Base-by-base conservation (phyloP, 148 eudicot species). In the Suaeda aralocaspica region DNA sequence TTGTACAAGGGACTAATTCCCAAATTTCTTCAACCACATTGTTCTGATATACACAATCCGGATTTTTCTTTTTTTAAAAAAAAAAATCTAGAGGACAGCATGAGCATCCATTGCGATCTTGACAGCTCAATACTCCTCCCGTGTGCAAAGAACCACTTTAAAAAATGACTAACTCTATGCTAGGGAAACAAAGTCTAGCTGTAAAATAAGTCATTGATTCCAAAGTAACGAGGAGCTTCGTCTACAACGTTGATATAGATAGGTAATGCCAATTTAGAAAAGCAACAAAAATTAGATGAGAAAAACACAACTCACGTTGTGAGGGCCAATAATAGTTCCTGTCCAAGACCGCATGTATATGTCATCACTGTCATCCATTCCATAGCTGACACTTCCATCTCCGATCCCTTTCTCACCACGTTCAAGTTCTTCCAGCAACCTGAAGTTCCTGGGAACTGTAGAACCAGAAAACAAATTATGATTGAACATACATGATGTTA, bases 291-390 rank as follows among this genome's bases (percentile, higher is more conserved):
- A 13, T 62, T 8, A 60, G 30, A 39, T 49, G 34, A 50, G 31
- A 68, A 30, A 48, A 21, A 41, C 11, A 46, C 25, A 64, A 60
- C 84, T 80, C 67, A 85, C 86, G 70, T 80, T 85, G 73, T 79
- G 88, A 66, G 88, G 82, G 67, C 88, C 88, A 79, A 84, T 84
- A 60, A 84, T 77, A 29, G 88, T 84, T 24, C 88, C 85, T 11
- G 85, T 84, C 87, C 87, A 84, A 74, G 87, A 84, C 29, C 87
- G 85, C 87, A 84, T 84, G 78, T 82, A 84, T n/a, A 84, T 80
- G 62, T 84, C 88, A 77, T 84, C 88, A 44, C 82, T 73, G 48
- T 84, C 88, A 73, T 84, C 88, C 88, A 84, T 82, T 39, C 88
- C 88, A 71, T 84, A 84, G 78, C 88, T 84, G 49, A 84, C 85